Percentiles rank a stretch among this genome's conserved stretches.
These are phyloP conservation scores for Canna indica DNA, from an alignment of 176 grass and related monocot genomes.

Conservation along the genomic window DNA sequence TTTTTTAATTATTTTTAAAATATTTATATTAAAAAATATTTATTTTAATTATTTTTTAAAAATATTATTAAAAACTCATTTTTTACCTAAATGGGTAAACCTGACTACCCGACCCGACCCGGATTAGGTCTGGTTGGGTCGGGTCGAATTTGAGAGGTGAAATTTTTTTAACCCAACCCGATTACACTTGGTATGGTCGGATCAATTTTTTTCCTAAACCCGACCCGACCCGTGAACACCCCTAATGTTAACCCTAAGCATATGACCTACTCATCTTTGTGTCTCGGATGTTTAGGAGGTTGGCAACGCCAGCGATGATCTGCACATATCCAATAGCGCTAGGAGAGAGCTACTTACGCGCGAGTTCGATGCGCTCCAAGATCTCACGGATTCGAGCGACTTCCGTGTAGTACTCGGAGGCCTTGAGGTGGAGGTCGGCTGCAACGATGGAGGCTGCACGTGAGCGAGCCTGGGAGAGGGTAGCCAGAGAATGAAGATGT, in stretches of 20 bases:
- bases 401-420: conserved; percentile 66
- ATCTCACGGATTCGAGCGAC: conserved; percentile 66
- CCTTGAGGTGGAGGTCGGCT: conserved; percentile 59
- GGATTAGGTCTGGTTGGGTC: too few species aligned
- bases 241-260: conserved; percentile 23
- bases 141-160: too few species aligned
- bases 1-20: too few species aligned
- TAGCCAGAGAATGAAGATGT: conserved; percentile 52
- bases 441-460: conserved; percentile 60
- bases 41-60: too few species aligned
- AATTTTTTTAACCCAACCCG: too few species aligned
- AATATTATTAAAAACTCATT: too few species aligned
- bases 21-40: too few species aligned
- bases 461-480: conserved; percentile 60
- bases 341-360: conserved; percentile 49
- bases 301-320: conserved; percentile 60
- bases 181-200: too few species aligned
- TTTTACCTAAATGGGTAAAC: too few species aligned
- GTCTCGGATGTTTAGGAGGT: conserved; percentile 84
- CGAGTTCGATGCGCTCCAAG: conserved; percentile 54
- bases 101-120: too few species aligned
- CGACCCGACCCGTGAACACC: too few species aligned
- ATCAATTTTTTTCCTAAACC: too few species aligned
- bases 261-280: conserved; percentile 96
- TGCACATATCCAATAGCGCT: conserved; percentile 42